Percentiles rank a stretch among this genome's conserved stretches.
Evolutionary conservation across 306 rosid species (phyloP).

Genomic region (Cicer arietinum): DNA sequence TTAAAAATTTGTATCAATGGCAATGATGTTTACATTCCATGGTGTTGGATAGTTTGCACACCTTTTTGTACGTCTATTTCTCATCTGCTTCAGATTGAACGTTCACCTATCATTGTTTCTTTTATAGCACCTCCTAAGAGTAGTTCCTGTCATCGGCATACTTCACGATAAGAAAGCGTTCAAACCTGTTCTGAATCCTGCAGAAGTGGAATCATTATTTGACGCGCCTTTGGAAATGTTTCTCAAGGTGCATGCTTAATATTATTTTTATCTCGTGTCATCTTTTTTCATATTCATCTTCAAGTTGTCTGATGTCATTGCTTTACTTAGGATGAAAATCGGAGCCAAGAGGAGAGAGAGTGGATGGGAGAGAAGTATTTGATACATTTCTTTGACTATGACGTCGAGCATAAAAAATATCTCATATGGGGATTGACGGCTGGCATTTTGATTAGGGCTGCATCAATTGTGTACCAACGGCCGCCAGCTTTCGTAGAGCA

Average conservation of each 20-base stretch:
- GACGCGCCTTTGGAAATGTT: slow-evolving; percentile 97
- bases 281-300: slow-evolving; percentile 9
- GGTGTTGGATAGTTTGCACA: slow-evolving; percentile 1
- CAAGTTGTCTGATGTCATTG: slow-evolving; percentile 20
- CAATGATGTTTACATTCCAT: neutral
- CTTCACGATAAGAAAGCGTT: slow-evolving; percentile 77
- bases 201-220: slow-evolving; percentile 86
- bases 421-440: slow-evolving; percentile 96
- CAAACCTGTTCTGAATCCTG: slow-evolving; percentile 75
- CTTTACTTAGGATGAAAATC: slow-evolving; percentile 82
- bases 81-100: slow-evolving; percentile 27
- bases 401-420: slow-evolving; percentile 59
- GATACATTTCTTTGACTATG: slow-evolving; percentile 80
- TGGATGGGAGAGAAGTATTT: slow-evolving; percentile 91
- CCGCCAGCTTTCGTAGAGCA: slow-evolving; percentile 87
- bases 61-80: slow-evolving; percentile 30
- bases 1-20: slow-evolving; percentile 27
- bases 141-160: slow-evolving; percentile 89
- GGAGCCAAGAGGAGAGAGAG: slow-evolving; percentile 76
- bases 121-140: slow-evolving; percentile 83
- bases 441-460: slow-evolving; percentile 91
- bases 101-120: slow-evolving; percentile 37
- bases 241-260: slow-evolving; percentile 65
- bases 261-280: slow-evolving; percentile 5
- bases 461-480: slow-evolving; percentile 76